Conservation (phyloP, 257 asterid species). For the Solanum chiquidenum region DNA sequence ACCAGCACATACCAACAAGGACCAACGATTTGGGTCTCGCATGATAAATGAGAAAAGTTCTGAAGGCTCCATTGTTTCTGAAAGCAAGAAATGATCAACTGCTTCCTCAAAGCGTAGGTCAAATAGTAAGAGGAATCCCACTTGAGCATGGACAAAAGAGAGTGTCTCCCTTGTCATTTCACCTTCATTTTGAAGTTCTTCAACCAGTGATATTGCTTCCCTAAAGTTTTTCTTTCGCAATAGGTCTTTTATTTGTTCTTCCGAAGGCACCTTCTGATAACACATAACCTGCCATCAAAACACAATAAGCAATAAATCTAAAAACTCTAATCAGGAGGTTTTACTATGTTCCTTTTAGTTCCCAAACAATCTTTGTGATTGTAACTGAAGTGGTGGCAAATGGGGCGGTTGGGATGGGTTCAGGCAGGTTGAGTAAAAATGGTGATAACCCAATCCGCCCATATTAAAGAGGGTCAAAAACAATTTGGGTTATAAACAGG, state of each 20-base stretch:
- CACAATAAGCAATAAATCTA: not conserved
- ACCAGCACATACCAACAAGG: slow-evolving; percentile 57
- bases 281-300: slow-evolving; percentile 56
- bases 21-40: slow-evolving; percentile 97
- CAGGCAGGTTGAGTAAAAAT: not conserved
- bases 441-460: not conserved
- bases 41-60: slow-evolving; percentile 90
- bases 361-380: not conserved
- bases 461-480: not conserved
- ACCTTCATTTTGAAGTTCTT: slow-evolving; percentile 78
- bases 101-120: slow-evolving; percentile 91
- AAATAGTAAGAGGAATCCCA: slow-evolving; percentile 89
- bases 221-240: slow-evolving; percentile 68
- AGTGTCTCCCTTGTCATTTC: slow-evolving; percentile 75
- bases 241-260: slow-evolving; percentile 78
- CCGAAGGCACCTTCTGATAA: slow-evolving; percentile 70
- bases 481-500: not conserved
- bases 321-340: not conserved
- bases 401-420: not conserved
- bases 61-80: slow-evolving; percentile 92
- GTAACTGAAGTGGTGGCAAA: not conserved
- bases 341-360: not conserved
- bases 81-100: slow-evolving; percentile 79
- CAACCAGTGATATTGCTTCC: slow-evolving; percentile 74
- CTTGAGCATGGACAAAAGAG: slow-evolving; percentile 84